phyloP scores from a whole-genome alignment of 345 rosid species.

The Rhodamnia argentea region DNA sequence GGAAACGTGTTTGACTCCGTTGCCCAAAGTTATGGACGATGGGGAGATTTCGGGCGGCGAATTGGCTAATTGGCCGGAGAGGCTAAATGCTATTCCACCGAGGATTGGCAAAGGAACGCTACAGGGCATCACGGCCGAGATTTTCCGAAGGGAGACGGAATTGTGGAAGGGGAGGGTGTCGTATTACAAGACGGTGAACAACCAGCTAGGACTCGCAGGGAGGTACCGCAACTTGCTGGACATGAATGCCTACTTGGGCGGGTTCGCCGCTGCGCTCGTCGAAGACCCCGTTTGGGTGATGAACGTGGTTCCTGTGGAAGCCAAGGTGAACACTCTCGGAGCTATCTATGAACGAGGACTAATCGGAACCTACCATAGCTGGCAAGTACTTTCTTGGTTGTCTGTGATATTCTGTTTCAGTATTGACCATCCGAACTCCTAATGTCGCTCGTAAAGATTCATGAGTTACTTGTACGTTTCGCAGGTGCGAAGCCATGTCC shows the following conservation, averaged over 20 bases:
- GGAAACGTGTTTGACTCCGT: conserved; percentile 45
- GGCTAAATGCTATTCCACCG: conserved; percentile 47
- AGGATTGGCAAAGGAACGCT: conserved; percentile 36
- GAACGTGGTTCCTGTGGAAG: conserved; percentile 51
- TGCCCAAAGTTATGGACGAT: conserved; percentile 31
- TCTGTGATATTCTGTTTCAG: background rate
- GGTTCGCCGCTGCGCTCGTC: conserved; percentile 54
- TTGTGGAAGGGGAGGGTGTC: conserved; percentile 42
- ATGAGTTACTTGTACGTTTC: background rate
- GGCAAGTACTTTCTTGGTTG: conserved; percentile 15
- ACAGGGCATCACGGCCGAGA: conserved; percentile 31
- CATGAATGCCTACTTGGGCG: conserved; percentile 55
- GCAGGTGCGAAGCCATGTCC: conserved; percentile 77
- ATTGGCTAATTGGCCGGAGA: conserved; percentile 43
- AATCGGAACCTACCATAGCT: conserved; percentile 55
- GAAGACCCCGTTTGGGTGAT: conserved; percentile 57
- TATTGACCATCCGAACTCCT: background rate
- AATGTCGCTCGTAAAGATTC: background rate
- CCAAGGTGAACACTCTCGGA: conserved; percentile 38
- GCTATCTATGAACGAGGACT: conserved; percentile 52
- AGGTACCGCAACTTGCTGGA: conserved; percentile 54
- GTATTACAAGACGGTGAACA: conserved; percentile 38
- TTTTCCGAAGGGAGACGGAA: conserved; percentile 16
- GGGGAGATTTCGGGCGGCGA: conserved; percentile 38
- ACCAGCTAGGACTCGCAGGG: conserved; percentile 33